These are phyloP conservation scores for Thielaviopsis punctulata DNA, from an alignment of 2,329 filamentous ascomycete genomes.

Conservation along the genomic window DNA sequence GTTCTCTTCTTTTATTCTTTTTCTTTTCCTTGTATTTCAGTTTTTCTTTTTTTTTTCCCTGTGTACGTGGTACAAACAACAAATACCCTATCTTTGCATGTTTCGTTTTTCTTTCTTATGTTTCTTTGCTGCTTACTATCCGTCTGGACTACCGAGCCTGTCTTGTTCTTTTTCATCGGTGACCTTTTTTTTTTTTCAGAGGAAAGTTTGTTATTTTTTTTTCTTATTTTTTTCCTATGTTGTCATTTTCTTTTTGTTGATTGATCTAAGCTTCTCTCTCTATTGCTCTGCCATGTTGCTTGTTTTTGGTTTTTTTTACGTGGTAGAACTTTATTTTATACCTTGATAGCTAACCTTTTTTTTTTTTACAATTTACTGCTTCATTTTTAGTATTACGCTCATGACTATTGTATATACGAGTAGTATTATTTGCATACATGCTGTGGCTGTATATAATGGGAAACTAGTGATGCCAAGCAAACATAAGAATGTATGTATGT, in stretches of 20 bases:
- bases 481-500: too few species aligned
- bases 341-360: too few species aligned
- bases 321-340: background rate
- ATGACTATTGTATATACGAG: too few species aligned
- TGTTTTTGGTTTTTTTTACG: background rate
- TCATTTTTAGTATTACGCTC: background rate
- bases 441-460: too few species aligned
- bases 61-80: background rate
- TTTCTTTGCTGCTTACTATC: background rate
- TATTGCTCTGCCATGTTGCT: background rate
- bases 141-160: background rate
- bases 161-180: conserved; percentile 5
- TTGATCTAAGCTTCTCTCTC: conserved; percentile 2
- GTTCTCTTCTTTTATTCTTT: conserved; percentile 12
- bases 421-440: too few species aligned
- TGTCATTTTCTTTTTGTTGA: conserved; percentile 3
- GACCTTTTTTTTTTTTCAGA: background rate
- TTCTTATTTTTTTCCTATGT: conserved; percentile 6
- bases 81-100: conserved; percentile 3
- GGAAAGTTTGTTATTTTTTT: background rate
- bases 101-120: background rate
- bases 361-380: background rate
- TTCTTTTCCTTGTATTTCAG: conserved; percentile 6
- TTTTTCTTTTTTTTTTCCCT: conserved; percentile 15
- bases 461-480: too few species aligned